These are phyloP conservation scores for Nakazawaea siamensis DNA, from an alignment of 805 yeast species.

Conservation along the genomic window DNA sequence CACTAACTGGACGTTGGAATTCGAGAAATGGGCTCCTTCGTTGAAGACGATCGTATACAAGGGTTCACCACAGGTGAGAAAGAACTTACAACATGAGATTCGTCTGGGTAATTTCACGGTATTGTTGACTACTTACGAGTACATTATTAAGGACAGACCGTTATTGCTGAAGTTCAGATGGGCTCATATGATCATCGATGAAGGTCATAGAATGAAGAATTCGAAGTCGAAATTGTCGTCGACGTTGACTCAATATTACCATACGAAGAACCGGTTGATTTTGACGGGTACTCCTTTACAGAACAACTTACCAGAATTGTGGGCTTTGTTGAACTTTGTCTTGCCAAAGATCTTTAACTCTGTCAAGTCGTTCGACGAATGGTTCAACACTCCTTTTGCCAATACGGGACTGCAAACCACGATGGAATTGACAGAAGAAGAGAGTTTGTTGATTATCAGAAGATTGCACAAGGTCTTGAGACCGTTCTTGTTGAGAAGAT, in stretches of 20 bases:
- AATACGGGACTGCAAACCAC: constrained; percentile 79
- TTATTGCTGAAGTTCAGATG: constrained; percentile 60
- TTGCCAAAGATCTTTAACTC: constrained; percentile 81
- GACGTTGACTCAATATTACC: constrained; percentile 65
- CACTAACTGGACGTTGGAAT: constrained; percentile 80
- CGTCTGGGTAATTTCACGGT: constrained; percentile 68
- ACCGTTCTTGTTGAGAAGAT: constrained; percentile 76
- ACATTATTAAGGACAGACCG: constrained; percentile 71
- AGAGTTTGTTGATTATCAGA: constrained; percentile 69
- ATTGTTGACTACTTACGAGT: constrained; percentile 73
- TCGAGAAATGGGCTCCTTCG: constrained; percentile 85
- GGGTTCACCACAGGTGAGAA: constrained; percentile 70
- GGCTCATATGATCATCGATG: constrained; percentile 87
- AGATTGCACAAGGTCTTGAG: constrained; percentile 81
- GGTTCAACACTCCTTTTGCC: constrained; percentile 88
- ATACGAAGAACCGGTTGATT: constrained; percentile 69
- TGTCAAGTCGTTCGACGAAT: constrained; percentile 78
- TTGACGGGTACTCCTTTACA: constrained; percentile 87
- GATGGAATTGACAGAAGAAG: constrained; percentile 79
- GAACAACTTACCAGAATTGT: constrained; percentile 75
- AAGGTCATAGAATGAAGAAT: constrained; percentile 86
- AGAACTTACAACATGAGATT: constrained; percentile 53
- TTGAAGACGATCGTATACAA: constrained; percentile 66
- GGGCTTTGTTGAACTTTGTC: constrained; percentile 79
- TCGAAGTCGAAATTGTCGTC: constrained; percentile 64